Base-by-base conservation (phyloP, 2,329 filamentous ascomycete species). In the Pyrenophora graminea region DNA sequence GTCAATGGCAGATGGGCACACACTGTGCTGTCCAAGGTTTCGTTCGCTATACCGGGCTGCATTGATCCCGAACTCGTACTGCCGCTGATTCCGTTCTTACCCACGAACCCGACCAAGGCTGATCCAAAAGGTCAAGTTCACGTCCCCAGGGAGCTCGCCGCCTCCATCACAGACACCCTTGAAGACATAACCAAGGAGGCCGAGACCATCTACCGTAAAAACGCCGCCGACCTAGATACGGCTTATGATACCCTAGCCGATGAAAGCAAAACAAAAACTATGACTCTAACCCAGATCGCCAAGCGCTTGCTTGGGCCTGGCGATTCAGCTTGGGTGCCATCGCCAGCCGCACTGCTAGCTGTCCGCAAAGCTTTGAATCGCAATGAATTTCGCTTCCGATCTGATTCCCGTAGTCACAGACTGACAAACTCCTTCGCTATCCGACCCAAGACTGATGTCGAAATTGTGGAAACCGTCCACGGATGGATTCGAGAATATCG, bases 321-420 rank as follows among this genome's bases (percentile, higher is more conserved):
- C 3, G 59, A 67, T 39, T 37, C 51, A 2, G 18, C 39, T 2
- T 70, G 62, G 59, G 56, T 54, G 10, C 73, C 79, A 0, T 57
- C 64, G 1, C 51, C 64, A 58, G 79, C 78, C 23, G 79, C 81
- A 7, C 72, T 91, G 4, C 89, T 90, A 62, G 88, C 89, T 3
- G 84, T 91, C 6, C 86, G 91, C 59, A 82, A 82, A 48, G 81
- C 86, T 7, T 68, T 93, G 6, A 69, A 80, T 19, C 77, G 80
- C 34, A 80, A 85, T 52, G 84, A 86, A 7, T 77, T 85, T 45
- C 82, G 79, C 23, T 89, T 91, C 64, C 78, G 79, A 56, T 82
- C 67, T n/a, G 78, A 81, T 55, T 59, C 54, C 70, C 79, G 71
- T 62, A 80, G 56, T 68, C 80, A 72, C 71, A 80, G 71, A 67